phyloP scores from a whole-genome alignment of 139 green algal species.

The Volvox africanus region DNA sequence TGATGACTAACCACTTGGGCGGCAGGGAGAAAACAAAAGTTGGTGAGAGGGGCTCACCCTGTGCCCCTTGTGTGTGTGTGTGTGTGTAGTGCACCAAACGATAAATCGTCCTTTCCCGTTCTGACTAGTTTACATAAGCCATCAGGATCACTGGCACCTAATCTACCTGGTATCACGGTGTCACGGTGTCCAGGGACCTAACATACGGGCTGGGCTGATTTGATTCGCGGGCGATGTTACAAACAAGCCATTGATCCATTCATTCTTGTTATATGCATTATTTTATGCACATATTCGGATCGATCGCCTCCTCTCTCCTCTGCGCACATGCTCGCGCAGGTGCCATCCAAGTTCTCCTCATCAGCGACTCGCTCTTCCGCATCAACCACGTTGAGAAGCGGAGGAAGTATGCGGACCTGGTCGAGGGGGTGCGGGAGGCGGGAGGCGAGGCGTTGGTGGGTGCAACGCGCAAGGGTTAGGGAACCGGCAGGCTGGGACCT shows the following conservation, averaged over 20 bases:
- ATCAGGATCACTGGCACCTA: too few relatives aligned
- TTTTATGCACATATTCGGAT: too few relatives aligned
- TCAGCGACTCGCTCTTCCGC: conserved; percentile 90
- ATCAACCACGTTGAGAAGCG: conserved; percentile 78
- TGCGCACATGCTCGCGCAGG: conserved; percentile 25
- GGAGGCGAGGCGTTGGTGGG: conserved; percentile 86
- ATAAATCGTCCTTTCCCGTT: not conserved
- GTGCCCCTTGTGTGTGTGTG: not conserved
- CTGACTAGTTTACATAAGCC: not conserved
- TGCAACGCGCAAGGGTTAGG: not conserved
- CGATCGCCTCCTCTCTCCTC: too few relatives aligned
- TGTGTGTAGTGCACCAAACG: not conserved
- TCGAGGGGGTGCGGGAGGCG: conserved; percentile 84
- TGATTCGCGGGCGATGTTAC: too few relatives aligned
- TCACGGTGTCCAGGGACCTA: too few relatives aligned
- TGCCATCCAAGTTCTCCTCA: conserved; percentile 87
- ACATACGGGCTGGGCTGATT: too few relatives aligned
- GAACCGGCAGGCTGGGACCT: not conserved
- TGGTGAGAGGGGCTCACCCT: too few relatives aligned
- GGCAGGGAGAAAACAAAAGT: too few relatives aligned
- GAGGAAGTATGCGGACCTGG: conserved; percentile 77
- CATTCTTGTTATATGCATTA: too few relatives aligned
- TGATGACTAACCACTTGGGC: too few relatives aligned
- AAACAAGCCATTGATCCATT: too few relatives aligned
- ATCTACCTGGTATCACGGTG: too few relatives aligned